A percentile compares a stretch with the other conserved stretches of the same genome.
These are phyloP conservation scores for Nigrospora sphaerica DNA, from an alignment of 2,329 filamentous ascomycete species.

Conservation along the genomic window DNA sequence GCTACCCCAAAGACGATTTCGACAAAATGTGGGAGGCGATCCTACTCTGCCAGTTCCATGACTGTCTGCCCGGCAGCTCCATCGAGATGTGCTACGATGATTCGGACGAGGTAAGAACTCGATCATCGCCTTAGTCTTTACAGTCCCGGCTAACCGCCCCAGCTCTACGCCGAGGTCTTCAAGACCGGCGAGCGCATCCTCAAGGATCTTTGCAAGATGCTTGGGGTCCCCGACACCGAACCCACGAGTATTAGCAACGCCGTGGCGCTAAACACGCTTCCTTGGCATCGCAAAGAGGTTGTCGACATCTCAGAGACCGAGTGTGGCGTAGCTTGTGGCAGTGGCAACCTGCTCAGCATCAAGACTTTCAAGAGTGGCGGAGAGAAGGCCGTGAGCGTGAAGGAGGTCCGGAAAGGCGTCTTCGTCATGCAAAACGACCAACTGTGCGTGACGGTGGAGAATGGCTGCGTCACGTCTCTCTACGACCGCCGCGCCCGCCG, in stretches of 20 bases:
- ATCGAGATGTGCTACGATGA: constrained; percentile 99
- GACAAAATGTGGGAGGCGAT: constrained; percentile 94
- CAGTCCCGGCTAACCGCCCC: constrained; percentile 12
- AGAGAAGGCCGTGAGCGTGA: constrained; percentile 42
- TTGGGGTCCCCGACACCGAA: constrained; percentile 51
- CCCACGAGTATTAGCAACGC: constrained; percentile 37
- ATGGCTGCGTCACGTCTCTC: constrained; percentile 77
- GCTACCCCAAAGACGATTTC: constrained; percentile 89
- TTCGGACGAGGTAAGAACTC: constrained; percentile 61
- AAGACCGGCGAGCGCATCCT: constrained; percentile 66
- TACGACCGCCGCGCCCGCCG: constrained; percentile 67
- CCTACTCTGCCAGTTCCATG: constrained; percentile 93
- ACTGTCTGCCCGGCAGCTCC: constrained; percentile 87
- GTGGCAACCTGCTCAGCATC: constrained; percentile 44
- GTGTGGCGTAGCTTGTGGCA: constrained; percentile 49
- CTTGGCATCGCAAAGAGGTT: constrained; percentile 75
- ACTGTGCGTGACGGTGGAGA: constrained; percentile 63
- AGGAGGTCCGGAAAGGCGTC: constrained; percentile 47
- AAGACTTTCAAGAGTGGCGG: constrained; percentile 43
- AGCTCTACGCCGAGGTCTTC: constrained; percentile 80
- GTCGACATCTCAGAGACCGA: constrained; percentile 52
- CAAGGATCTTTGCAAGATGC: constrained; percentile 57
- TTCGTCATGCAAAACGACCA: constrained; percentile 77
- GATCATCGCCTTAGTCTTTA: not conserved
- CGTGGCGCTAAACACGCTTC: constrained; percentile 74